phyloP scores from a whole-genome alignment of 371 early-diverging fungal species.

The Blakeslea trispora region DNA sequence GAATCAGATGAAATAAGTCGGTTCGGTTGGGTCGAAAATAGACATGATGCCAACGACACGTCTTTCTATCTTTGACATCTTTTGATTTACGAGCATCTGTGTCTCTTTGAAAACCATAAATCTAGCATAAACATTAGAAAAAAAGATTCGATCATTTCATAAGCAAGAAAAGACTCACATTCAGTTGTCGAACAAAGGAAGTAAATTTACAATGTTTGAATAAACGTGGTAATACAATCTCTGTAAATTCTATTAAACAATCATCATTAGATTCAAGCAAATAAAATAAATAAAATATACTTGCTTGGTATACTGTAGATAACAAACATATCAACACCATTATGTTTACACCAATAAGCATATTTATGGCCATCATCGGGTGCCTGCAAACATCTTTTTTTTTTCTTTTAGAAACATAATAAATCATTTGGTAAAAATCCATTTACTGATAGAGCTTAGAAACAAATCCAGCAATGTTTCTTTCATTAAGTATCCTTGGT shows the following conservation, averaged over 20 bases:
- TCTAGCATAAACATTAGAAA: conserved; percentile 22
- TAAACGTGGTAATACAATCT: conserved; percentile 42
- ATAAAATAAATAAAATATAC: neutral
- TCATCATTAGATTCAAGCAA: neutral
- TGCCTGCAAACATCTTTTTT: conserved; percentile 37
- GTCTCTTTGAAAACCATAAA: conserved; percentile 53
- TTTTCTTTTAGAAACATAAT: no score
- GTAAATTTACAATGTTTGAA: conserved; percentile 58
- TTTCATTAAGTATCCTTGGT: neutral
- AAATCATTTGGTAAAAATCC: no score
- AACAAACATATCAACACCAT: conserved; percentile 46
- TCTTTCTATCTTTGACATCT: conserved; percentile 44
- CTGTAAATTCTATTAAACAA: conserved; percentile 41
- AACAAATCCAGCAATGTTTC: conserved; percentile 44
- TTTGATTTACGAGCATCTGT: conserved; percentile 58
- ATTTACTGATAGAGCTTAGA: conserved; percentile 43
- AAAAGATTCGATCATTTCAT: no score
- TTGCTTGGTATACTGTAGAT: conserved; percentile 44
- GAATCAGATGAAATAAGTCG: conserved; percentile 47
- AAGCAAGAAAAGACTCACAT: conserved; percentile 28
- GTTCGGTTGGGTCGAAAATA: conserved; percentile 43
- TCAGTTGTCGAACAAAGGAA: conserved; percentile 52
- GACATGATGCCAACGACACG: conserved; percentile 49
- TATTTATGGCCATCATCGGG: conserved; percentile 40
- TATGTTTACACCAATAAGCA: conserved; percentile 40